Base-by-base conservation (phyloP, 1,284 basidiomycete genomes). In the Ganoderma lucidum region DNA sequence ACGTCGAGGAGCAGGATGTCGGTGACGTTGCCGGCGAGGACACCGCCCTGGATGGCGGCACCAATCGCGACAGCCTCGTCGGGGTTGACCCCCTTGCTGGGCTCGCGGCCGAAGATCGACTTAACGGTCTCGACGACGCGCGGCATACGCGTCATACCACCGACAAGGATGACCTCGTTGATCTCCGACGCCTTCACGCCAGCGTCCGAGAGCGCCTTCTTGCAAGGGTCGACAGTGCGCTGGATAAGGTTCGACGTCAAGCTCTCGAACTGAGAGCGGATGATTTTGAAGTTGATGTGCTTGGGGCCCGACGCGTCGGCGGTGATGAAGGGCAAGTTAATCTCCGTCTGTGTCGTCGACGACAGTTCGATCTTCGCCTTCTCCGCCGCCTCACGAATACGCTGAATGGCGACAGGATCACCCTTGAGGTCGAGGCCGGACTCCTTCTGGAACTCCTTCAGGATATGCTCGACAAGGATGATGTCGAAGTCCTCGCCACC, bases 401-500 rank as follows among this genome's bases (percentile, higher is more conserved):
- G 96, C 83, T 99, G 97, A 77, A 99, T 96, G n/a, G 97, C 96
- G 93, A 98, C 98, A 67, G 93, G 89, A 81, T 99, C 97, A 74
- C 88, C 85, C 76, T 86, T 87, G 60, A 99, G 89, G 80, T 96
- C 93, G 73, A 94, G 86, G 64, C 95, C 94, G 8, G 86, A 87
- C 81, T 97, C 92, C 86, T 97, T 97, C 91, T 98, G 95, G 92
- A 98, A 99, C 82, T 96, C 94, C 71, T 88, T 86, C 65, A 98
- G 84, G 78, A 99, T 87, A 84, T 96, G 85, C 77, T 98, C 90
- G 76, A 99, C 93, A 53, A 99, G 90, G 60, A 91, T 84, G 75
- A 98, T 93, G 80, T 99, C 96, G 78, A 99, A 99, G 83, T 99
- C 97, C 84, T 99, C 97, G 81, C 97, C 97, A 83, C 97, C 97